Evolutionary conservation across 192 early-diverging fungal species (phyloP).

Genomic region (Coemansia sp.): DNA sequence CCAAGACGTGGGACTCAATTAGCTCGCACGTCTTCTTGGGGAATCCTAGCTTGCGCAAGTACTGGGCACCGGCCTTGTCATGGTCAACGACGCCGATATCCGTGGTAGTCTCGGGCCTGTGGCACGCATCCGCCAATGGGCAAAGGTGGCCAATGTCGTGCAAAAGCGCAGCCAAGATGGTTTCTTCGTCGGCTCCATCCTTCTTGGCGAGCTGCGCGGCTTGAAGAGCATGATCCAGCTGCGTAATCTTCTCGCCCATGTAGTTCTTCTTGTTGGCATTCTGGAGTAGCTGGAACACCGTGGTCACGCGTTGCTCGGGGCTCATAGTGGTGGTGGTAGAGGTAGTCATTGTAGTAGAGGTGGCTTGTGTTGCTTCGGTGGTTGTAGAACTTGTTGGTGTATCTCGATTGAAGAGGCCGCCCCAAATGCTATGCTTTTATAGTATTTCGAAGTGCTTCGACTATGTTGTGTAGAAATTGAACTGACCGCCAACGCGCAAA

Average conservation of each 20-base stretch:
- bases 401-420: not conserved
- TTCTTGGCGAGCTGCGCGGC: conserved; percentile 50
- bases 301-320: conserved; percentile 13
- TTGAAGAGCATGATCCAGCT: conserved; percentile 58
- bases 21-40: conserved; percentile 54
- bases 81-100: conserved; percentile 53
- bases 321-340: not conserved
- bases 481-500: not conserved
- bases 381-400: not conserved
- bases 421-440: not conserved
- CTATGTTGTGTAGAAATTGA: not conserved
- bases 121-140: conserved; percentile 16
- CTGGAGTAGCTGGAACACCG: conserved; percentile 53
- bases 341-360: not conserved
- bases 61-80: conserved; percentile 56
- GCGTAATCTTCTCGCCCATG: conserved; percentile 56
- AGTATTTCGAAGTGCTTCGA: not conserved
- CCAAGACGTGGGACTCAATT: conserved; percentile 57
- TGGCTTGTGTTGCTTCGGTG: not conserved
- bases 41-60: conserved; percentile 56
- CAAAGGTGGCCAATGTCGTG: conserved; percentile 62
- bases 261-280: conserved; percentile 54
- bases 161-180: conserved; percentile 55
- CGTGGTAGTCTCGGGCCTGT: not conserved
- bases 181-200: conserved; percentile 51